Base-by-base conservation (phyloP, 306 rosid genomes). In the Fragaria ananassa region DNA sequence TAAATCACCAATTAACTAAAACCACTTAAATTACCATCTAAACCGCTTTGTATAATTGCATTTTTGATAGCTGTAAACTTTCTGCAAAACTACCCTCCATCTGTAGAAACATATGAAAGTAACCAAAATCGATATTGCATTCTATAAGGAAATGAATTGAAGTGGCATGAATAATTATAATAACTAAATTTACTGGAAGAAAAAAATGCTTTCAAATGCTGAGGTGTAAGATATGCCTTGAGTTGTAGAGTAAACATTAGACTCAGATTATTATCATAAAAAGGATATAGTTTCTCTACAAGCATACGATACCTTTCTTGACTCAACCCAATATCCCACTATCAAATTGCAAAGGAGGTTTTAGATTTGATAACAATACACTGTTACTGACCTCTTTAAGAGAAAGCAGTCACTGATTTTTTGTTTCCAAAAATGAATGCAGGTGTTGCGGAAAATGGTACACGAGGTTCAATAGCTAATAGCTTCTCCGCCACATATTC, bases 81-180 rank as follows among this genome's bases (percentile, higher is more conserved):
- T 93, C 92, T 7, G 85, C 92, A 86, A 93, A 15, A 70, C 77
- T 76, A 35, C 83, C 85, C 75, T 86, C 91, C 98, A 89, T 93
- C 96, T 87, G 80, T 82, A 35, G 35, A 51, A 74, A 42, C 23
- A 15, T 65, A 81, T 63, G 23, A 25, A 64, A 73, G 8, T 21
- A 74, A 73, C n/a, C 17, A 1, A 29, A 66, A n/a, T 9, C 5
- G 64, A 31, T 12, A 60, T 47, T 41, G 15, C 70, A 23, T 2
- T 56, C 35, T 18, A 63, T 2, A 5, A 9, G 10, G 29, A 6
- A 4, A 11, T 1, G 47, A 18, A 56, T 18, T 27, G 18, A 70
- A 49, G 61, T 25, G 18, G 35, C 46, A 29, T 18, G 2, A 8
- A 70, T 29, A n/a, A 18, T 49, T 70, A 10, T 27, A 50, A 5